Evolutionary conservation across 495 filamentous ascomycete genomes (phyloP), one percentile per base, ranked within the genome.

Genomic region (Hyaloscypha bicolor): DNA sequence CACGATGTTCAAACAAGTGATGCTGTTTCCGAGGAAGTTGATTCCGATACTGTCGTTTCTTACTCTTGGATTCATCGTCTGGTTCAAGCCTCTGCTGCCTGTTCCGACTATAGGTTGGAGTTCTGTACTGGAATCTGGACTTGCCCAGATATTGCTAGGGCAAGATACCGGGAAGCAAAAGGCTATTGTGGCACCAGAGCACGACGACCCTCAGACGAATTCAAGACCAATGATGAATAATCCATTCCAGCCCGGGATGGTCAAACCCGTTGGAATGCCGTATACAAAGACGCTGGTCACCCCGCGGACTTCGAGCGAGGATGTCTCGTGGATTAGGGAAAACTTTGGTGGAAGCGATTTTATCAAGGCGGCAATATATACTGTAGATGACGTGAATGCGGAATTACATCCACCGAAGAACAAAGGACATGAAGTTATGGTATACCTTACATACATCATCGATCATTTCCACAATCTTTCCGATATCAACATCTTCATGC

Each of bases 401-500:
- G 79, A 79, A 9, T 77, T 87, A 5, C 88, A 90, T 72, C 86
- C 89, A 3, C 89, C 88, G 0, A 83, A 84, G 68, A 91, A 91
- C 70, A 93, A 93, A 75, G 91, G 91, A 12, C 86, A 92, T 69
- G 91, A 94, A 74, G 91, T 88, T 16, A 88, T 93, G 81, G 81
- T 89, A 9, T 93, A 93, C 72, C 78, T 91, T 61, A 88, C 83
- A 58, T 92, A 88, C 70, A 83, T 92, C 68, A 85, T 91, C 73
- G 88, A 92, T 71, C 83, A 88, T 75, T 93, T 93, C 77, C 83
- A 91, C 63, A 65, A 81, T 4, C 78, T 93, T 4, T 85, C 89
- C 8, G 90, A 92, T 64, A 79, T 91, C 68, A 74, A 85, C 21
- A 83, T 91, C 55, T 90, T 93, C 75, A 88, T 88, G 79, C 90